Evolutionary conservation across 1,284 basidiomycete genomes (phyloP).

Genomic region (Trichosporon sp.): DNA sequence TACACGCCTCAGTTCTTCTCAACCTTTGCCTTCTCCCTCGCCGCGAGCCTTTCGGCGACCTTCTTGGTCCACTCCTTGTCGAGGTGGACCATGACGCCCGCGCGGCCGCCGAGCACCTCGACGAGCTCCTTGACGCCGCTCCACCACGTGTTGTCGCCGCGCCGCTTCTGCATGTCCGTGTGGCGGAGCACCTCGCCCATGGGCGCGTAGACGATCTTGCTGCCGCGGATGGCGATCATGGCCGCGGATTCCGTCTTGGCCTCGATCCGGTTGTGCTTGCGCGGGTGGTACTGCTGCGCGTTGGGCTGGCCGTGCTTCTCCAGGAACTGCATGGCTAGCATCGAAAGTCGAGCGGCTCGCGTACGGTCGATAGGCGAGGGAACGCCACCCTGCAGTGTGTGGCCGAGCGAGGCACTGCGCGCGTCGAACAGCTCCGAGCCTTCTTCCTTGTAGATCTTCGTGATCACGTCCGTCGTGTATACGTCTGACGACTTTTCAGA

Average conservation of each 20-base stretch:
- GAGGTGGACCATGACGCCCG: conserved; percentile 29
- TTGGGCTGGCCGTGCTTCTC: conserved; percentile 64
- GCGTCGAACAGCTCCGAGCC: conserved; percentile 88
- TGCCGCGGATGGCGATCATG: conserved; percentile 84
- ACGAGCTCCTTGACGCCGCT: conserved; percentile 60
- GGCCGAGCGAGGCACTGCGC: conserved; percentile 85
- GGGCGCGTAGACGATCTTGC: conserved; percentile 70
- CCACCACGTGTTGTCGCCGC: conserved; percentile 85
- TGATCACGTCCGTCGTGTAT: conserved; percentile 88
- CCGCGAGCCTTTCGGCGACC: background rate
- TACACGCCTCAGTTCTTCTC: background rate
- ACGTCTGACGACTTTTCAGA: conserved; percentile 81
- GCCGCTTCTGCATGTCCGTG: conserved; percentile 83
- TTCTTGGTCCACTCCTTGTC: conserved; percentile 7
- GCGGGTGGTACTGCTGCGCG: conserved; percentile 26
- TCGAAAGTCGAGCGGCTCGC: conserved; percentile 79
- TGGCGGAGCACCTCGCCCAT: conserved; percentile 75
- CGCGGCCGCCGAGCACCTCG: conserved; percentile 57
- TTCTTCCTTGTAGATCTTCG: conserved; percentile 91
- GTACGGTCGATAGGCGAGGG: conserved; percentile 91
- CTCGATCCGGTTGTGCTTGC: conserved; percentile 8
- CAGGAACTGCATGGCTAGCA: conserved; percentile 91
- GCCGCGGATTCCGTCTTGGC: conserved; percentile 58
- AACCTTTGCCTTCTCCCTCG: background rate
- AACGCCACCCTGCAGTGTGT: conserved; percentile 91